Evolutionary conservation across 768 basidiomycete genomes (phyloP).

Genomic region (Pluteus cervinus): DNA sequence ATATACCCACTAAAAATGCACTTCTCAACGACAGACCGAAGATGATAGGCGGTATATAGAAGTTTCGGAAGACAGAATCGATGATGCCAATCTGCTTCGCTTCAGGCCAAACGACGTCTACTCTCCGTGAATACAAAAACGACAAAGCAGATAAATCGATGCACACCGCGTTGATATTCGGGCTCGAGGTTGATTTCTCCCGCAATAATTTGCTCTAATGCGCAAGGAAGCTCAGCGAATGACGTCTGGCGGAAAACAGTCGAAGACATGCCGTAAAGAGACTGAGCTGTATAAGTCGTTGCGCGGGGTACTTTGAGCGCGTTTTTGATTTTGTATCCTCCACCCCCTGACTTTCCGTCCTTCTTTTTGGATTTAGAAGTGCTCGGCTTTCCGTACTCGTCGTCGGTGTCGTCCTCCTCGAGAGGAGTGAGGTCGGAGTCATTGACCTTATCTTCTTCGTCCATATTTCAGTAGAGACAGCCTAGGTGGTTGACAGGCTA

Average conservation of each 20-base stretch:
- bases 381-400: conserved; percentile 9
- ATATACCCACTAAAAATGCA: conserved; percentile 1
- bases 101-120: conserved; percentile 79
- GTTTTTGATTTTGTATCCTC: conserved; percentile 30
- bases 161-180: conserved; percentile 70
- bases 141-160: background rate
- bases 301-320: conserved; percentile 51
- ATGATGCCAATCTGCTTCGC: conserved; percentile 69
- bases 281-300: conserved; percentile 59
- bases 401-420: conserved; percentile 18
- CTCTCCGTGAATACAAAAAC: background rate
- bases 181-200: conserved; percentile 66
- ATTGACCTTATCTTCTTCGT: conserved; percentile 16
- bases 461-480: too few relatives aligned
- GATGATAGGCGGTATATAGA: conserved; percentile 70
- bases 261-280: conserved; percentile 44
- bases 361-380: conserved; percentile 13
- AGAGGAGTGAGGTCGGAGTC: conserved; percentile 28
- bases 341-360: background rate
- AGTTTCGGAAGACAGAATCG: conserved; percentile 75
- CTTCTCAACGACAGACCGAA: conserved; percentile 39
- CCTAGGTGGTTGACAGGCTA: too few relatives aligned
- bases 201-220: conserved; percentile 55
- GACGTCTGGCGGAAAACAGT: conserved; percentile 3
- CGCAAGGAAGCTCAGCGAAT: background rate